phyloP scores from a whole-genome alignment of 2,329 filamentous ascomycete species.

The Colletotrichum graminicola region DNA sequence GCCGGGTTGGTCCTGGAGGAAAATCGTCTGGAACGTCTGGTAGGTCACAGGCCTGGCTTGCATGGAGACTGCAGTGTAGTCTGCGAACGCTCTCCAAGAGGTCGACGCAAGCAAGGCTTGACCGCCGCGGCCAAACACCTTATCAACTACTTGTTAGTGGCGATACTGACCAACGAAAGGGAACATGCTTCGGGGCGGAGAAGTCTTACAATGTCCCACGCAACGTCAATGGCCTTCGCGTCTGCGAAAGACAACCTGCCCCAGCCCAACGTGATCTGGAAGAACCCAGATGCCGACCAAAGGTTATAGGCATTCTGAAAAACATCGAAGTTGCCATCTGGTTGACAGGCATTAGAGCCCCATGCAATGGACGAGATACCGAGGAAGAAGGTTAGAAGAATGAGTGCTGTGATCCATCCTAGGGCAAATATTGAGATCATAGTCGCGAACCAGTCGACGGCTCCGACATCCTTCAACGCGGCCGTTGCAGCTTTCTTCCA shows the following conservation, averaged over 20 bases:
- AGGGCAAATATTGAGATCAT: not conserved
- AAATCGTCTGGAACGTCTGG: conserved; percentile 45
- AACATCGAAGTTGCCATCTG: conserved; percentile 40
- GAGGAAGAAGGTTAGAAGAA: not conserved
- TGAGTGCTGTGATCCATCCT: conserved; percentile 3
- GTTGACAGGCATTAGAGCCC: conserved; percentile 28
- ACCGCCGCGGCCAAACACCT: conserved; percentile 48
- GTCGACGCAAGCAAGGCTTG: conserved; percentile 46
- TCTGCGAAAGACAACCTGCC: conserved; percentile 45
- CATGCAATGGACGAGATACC: not conserved
- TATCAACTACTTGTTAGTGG: not conserved
- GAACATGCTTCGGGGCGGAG: too few relatives aligned
- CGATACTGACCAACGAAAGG: too few relatives aligned
- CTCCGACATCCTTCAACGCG: conserved; percentile 4
- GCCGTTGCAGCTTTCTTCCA: conserved; percentile 16
- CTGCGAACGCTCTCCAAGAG: conserved; percentile 47
- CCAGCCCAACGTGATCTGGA: conserved; percentile 42
- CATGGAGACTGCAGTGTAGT: conserved; percentile 47
- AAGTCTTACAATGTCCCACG: conserved; percentile 46
- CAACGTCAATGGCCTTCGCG: conserved; percentile 48
- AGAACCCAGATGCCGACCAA: conserved; percentile 44
- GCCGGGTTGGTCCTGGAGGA: conserved; percentile 44
- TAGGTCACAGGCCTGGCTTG: conserved; percentile 46
- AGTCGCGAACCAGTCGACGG: not conserved
- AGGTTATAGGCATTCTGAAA: conserved; percentile 22